Conservation (phyloP, 768 basidiomycete species). For the Pisolithus marmoratus region DNA sequence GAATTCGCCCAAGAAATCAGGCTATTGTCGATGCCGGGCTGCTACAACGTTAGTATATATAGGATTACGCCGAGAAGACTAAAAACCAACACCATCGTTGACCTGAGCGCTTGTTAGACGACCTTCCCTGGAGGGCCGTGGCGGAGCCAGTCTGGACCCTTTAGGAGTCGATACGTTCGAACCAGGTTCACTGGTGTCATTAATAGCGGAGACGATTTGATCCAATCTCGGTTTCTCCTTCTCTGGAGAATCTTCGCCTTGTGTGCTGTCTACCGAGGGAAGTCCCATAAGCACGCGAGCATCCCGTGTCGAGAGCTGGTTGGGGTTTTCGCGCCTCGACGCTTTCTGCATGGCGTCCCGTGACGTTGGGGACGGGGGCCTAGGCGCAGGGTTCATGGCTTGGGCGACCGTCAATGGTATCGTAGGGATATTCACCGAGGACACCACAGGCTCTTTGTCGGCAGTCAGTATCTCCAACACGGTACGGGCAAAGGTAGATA, state of each 20-base stretch:
- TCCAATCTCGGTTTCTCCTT: slow-evolving; percentile 48
- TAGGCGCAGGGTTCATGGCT: slow-evolving; percentile 92
- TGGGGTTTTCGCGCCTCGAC: slow-evolving; percentile 77
- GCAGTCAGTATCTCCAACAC: not conserved
- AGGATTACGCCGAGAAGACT: not conserved
- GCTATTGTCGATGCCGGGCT: slow-evolving; percentile 36
- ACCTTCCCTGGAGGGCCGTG: slow-evolving; percentile 63
- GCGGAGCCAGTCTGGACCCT: slow-evolving; percentile 36
- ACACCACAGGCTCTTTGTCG: slow-evolving; percentile 78
- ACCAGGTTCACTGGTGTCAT: slow-evolving; percentile 16
- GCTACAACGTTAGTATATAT: slow-evolving; percentile 7
- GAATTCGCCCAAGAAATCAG: slow-evolving; percentile 88
- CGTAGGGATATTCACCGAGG: slow-evolving; percentile 94
- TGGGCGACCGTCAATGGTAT: slow-evolving; percentile 94
- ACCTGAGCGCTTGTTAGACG: slow-evolving; percentile 37
- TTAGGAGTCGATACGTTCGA: slow-evolving; percentile 12
- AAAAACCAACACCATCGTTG: slow-evolving; percentile 17
- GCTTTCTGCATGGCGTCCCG: slow-evolving; percentile 87
- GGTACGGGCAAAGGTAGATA: slow-evolving; percentile 7
- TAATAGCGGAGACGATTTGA: slow-evolving; percentile 49
- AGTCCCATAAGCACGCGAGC: slow-evolving; percentile 72
- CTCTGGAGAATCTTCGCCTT: slow-evolving; percentile 18
- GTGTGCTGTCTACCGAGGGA: slow-evolving; percentile 23
- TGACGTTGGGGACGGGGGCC: slow-evolving; percentile 88
- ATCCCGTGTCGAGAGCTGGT: slow-evolving; percentile 74